Evolutionary conservation across 345 rosid species (phyloP).

Genomic region (Pelargonium nanum): DNA sequence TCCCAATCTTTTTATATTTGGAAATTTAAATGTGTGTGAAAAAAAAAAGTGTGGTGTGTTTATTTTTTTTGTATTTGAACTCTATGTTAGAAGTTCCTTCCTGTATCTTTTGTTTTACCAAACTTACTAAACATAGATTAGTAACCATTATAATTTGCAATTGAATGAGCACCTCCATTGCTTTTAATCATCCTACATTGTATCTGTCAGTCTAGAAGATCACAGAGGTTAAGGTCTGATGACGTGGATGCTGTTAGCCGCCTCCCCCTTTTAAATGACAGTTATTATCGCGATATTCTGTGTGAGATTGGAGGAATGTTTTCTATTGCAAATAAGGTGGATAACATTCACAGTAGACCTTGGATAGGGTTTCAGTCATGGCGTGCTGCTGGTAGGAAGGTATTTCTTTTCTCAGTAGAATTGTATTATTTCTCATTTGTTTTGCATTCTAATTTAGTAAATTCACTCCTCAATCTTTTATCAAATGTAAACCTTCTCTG

Average conservation of each 20-base stretch:
- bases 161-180: background rate
- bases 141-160: background rate
- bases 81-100: background rate
- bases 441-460: constrained; percentile 3
- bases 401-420: constrained; percentile 26
- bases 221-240: constrained; percentile 81
- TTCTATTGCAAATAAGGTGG: constrained; percentile 80
- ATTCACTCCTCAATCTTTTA: background rate
- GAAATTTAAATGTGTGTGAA: too few species aligned
- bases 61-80: too few species aligned
- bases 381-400: constrained; percentile 97
- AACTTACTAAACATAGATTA: background rate
- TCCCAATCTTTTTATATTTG: too few species aligned
- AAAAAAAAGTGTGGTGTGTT: too few species aligned
- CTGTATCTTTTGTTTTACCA: background rate
- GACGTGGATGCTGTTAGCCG: constrained; percentile 84
- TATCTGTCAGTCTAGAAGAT: constrained; percentile 48
- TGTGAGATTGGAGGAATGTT: constrained; percentile 99
- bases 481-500: background rate
- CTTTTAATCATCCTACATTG: constrained; percentile 13
- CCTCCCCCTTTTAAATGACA: constrained; percentile 61
- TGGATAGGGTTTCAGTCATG: constrained; percentile 99
- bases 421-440: constrained; percentile 6
- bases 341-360: constrained; percentile 84
- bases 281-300: constrained; percentile 49